Evolutionary conservation across 129 eudicot species (phyloP).

Genomic region (Saussurea involucrata): DNA sequence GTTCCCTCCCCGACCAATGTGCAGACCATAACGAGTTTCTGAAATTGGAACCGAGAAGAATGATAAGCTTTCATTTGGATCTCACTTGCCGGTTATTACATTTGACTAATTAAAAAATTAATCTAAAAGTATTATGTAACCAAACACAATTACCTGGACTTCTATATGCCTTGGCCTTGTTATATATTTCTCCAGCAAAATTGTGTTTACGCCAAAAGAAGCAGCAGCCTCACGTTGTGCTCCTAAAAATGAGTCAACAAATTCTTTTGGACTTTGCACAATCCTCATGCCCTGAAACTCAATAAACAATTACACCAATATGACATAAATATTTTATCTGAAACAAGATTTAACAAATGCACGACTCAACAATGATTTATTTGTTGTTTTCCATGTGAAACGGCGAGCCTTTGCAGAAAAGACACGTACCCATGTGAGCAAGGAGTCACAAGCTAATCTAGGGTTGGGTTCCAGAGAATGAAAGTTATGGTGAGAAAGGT

Average conservation of each 20-base stretch:
- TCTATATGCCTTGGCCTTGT: conserved; percentile 96
- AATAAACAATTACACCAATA: conserved; percentile 11
- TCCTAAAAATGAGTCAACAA: conserved; percentile 82
- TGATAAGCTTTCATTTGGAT: conserved; percentile 2
- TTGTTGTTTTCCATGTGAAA: neutral
- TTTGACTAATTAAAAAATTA: neutral
- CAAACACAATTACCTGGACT: conserved; percentile 71
- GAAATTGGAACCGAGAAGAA: neutral
- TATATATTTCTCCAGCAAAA: conserved; percentile 89
- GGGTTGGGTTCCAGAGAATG: too few relatives aligned
- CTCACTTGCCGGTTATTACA: neutral
- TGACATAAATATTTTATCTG: neutral
- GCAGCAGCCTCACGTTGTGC: conserved; percentile 99
- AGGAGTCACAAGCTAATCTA: neutral
- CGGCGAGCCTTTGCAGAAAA: neutral
- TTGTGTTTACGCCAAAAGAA: conserved; percentile 84
- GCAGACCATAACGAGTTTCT: neutral
- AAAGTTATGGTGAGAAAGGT: too few relatives aligned
- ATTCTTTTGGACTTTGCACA: conserved; percentile 77
- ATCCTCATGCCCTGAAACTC: conserved; percentile 89
- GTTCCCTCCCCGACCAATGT: too few relatives aligned
- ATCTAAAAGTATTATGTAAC: neutral
- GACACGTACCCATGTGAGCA: neutral
- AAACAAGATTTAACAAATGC: neutral
- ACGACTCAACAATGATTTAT: neutral